These are phyloP conservation scores for Teratosphaeria epicoccoides DNA, from an alignment of 2,329 filamentous ascomycete species.

Conservation along the genomic window DNA sequence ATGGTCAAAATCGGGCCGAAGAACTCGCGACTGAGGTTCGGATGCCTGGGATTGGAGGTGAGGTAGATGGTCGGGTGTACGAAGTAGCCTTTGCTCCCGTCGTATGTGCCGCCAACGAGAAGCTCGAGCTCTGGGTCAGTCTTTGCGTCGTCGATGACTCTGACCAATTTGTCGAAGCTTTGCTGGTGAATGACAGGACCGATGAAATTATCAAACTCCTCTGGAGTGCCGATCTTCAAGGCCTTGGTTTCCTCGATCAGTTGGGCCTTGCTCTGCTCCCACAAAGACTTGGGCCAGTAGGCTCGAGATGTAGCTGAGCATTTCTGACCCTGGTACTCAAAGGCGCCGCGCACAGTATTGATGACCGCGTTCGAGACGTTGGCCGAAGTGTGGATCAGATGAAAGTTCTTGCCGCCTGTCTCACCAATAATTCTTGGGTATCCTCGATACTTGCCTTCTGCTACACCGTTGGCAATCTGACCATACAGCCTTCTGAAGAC, in stretches of 20 bases:
- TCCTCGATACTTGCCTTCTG: conserved; percentile 67
- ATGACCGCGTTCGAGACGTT: conserved; percentile 68
- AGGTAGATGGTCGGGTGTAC: conserved; percentile 74
- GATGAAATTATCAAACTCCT: conserved; percentile 66
- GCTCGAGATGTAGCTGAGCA: conserved; percentile 74
- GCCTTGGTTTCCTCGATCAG: conserved; percentile 58
- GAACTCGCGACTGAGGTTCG: conserved; percentile 65
- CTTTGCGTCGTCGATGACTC: conserved; percentile 71
- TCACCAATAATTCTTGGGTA: conserved; percentile 87
- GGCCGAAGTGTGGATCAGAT: conserved; percentile 66
- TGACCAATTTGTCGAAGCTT: conserved; percentile 69
- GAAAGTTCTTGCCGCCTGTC: conserved; percentile 91
- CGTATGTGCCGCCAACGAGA: conserved; percentile 65
- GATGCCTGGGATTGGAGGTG: conserved; percentile 62
- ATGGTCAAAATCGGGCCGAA: conserved; percentile 69
- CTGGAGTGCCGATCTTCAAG: conserved; percentile 60
- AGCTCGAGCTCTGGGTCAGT: conserved; percentile 61
- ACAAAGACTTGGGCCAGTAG: conserved; percentile 67
- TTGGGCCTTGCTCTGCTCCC: conserved; percentile 58
- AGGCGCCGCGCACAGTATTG: conserved; percentile 76
- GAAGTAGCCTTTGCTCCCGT: conserved; percentile 69
- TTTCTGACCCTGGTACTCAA: conserved; percentile 87
- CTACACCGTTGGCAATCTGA: conserved; percentile 70
- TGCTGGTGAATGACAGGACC: conserved; percentile 76
- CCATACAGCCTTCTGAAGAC: conserved; percentile 86